These are phyloP conservation scores for Elsinoe perseae DNA, from an alignment of 2,329 filamentous ascomycete species.

Conservation along the genomic window DNA sequence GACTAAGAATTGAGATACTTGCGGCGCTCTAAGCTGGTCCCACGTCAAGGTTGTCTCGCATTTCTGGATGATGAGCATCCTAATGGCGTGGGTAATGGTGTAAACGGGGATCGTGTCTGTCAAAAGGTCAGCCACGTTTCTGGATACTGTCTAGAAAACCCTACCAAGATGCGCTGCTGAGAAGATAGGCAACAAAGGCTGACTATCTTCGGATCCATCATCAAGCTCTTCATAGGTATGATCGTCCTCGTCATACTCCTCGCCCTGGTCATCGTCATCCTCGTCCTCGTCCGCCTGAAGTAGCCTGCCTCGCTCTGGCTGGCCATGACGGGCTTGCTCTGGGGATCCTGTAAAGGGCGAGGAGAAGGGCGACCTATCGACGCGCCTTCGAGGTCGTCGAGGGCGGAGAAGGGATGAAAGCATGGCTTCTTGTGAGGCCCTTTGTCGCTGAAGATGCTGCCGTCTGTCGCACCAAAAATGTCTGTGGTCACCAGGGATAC, in stretches of 20 bases:
- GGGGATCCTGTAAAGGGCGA: slow-evolving; percentile 20
- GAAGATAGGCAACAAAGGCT: slow-evolving; percentile 66
- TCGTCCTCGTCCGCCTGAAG: slow-evolving; percentile 13
- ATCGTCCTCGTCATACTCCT: slow-evolving; percentile 33
- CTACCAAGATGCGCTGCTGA: slow-evolving; percentile 69
- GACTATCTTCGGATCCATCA: slow-evolving; percentile 40
- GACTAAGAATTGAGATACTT: slow-evolving; percentile 89
- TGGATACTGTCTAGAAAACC: slow-evolving; percentile 13
- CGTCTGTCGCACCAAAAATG: not conserved
- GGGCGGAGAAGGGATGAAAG: slow-evolving; percentile 33
- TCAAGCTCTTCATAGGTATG: slow-evolving; percentile 35
- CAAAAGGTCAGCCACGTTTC: not conserved
- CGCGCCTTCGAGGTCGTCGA: slow-evolving; percentile 27
- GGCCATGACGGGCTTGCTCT: slow-evolving; percentile 26
- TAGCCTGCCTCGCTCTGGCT: slow-evolving; percentile 21
- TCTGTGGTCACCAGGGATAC: not conserved
- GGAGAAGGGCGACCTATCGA: slow-evolving; percentile 20
- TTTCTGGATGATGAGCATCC: slow-evolving; percentile 71
- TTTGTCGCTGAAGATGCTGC: not conserved
- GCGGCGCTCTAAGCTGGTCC: slow-evolving; percentile 92
- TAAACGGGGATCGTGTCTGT: slow-evolving; percentile 81
- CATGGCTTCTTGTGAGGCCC: slow-evolving; percentile 22
- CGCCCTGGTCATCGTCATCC: slow-evolving; percentile 23
- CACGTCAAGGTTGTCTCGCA: slow-evolving; percentile 89
- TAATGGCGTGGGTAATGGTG: slow-evolving; percentile 81